Percentiles rank a stretch among this genome's conserved stretches.
Evolutionary conservation across 306 rosid species (phyloP).

Genomic region (Ormosia emarginata): DNA sequence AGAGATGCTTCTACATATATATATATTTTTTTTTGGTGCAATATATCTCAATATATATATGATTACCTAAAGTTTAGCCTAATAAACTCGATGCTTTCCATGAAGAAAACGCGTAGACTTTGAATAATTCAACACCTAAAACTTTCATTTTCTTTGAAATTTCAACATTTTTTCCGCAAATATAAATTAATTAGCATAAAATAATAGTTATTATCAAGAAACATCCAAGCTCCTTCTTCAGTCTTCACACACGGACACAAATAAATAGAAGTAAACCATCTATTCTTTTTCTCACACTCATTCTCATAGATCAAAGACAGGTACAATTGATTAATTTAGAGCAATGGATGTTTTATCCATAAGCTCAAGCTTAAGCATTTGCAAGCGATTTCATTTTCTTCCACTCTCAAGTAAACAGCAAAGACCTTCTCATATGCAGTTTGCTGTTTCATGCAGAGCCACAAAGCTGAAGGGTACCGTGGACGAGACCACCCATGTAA

Average conservation of each 20-base stretch:
- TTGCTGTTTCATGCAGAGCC: constrained; percentile 35
- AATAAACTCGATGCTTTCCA: not conserved
- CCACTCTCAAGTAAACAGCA: constrained; percentile 19
- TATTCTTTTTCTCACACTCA: not conserved
- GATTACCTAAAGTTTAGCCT: not conserved
- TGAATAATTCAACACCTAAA: not conserved
- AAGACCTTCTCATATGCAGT: not conserved
- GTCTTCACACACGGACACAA: not conserved
- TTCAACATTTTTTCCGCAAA: not conserved
- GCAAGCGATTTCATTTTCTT: constrained; percentile 15
- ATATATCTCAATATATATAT: too few species aligned
- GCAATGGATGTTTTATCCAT: constrained; percentile 31
- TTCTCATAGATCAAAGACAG: not conserved
- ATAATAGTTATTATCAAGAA: not conserved
- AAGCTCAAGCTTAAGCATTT: constrained; percentile 21
- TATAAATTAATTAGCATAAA: not conserved
- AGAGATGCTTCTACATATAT: too few species aligned
- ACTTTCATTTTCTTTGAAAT: not conserved
- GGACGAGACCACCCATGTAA: not conserved
- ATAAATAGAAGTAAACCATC: constrained; percentile 3
- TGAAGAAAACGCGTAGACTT: not conserved
- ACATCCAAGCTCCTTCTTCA: not conserved
- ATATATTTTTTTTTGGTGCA: too few species aligned
- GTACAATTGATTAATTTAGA: not conserved
- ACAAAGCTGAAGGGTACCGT: not conserved